A percentile compares a stretch with the other conserved stretches of the same genome.
These are phyloP conservation scores for Leucoagaricus sp. DNA, from an alignment of 1,284 basidiomycete species.

Conservation along the genomic window DNA sequence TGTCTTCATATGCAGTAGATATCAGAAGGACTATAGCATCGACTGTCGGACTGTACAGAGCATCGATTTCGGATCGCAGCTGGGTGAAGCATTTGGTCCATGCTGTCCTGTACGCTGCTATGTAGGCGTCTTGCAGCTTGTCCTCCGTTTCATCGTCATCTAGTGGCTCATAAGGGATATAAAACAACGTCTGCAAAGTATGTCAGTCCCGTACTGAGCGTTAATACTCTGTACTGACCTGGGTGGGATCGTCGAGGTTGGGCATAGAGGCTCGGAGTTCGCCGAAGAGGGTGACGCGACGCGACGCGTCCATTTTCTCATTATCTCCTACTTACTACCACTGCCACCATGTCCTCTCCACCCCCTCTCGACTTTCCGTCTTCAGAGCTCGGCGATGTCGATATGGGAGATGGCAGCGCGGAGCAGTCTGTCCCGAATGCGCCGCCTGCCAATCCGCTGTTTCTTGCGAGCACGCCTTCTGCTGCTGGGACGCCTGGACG, in stretches of 20 bases:
- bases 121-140: slow-evolving; percentile 34
- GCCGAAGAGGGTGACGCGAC: slow-evolving; percentile 36
- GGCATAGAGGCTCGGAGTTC: slow-evolving; percentile 22
- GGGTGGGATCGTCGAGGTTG: slow-evolving; percentile 11
- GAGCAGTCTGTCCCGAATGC: slow-evolving; percentile 50
- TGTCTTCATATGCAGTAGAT: slow-evolving; percentile 35
- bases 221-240: not conserved
- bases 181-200: slow-evolving; percentile 27
- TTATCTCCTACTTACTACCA: too few species aligned
- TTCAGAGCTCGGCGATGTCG: slow-evolving; percentile 55
- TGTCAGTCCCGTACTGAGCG: not conserved
- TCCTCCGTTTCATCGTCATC: slow-evolving; percentile 11
- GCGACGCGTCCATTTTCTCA: slow-evolving; percentile 40
- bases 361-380: slow-evolving; percentile 67
- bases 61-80: slow-evolving; percentile 43
- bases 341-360: slow-evolving; percentile 61
- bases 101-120: slow-evolving; percentile 49
- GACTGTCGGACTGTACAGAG: slow-evolving; percentile 46
- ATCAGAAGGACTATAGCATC: slow-evolving; percentile 42
- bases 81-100: not conserved
- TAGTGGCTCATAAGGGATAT: slow-evolving; percentile 29
- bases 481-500: slow-evolving; percentile 52
- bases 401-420: slow-evolving; percentile 49
- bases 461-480: slow-evolving; percentile 63
- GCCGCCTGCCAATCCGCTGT: slow-evolving; percentile 50